These are phyloP conservation scores for Patellaria atrata DNA, from an alignment of 495 filamentous ascomycete genomes.

Conservation along the genomic window DNA sequence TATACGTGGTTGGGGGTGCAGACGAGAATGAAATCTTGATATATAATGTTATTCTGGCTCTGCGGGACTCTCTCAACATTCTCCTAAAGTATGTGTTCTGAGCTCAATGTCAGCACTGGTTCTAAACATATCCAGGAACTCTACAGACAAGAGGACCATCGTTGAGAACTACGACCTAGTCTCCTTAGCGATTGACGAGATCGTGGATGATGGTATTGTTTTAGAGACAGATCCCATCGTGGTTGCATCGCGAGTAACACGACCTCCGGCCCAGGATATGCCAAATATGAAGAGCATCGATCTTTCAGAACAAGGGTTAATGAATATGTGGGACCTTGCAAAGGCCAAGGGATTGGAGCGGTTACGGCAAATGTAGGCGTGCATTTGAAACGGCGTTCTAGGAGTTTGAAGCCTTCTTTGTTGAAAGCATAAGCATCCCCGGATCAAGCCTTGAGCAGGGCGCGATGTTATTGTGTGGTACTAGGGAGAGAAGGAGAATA, in stretches of 20 bases:
- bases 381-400: conserved; percentile 1
- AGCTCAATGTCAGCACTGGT: background rate
- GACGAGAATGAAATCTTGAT: conserved; percentile 96
- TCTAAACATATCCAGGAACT: conserved; percentile 43
- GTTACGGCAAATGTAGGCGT: conserved; percentile 48
- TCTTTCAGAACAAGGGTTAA: conserved; percentile 84
- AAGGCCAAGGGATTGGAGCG: conserved; percentile 84
- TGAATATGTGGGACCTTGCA: conserved; percentile 91
- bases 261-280: conserved; percentile 80
- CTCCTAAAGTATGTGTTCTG: conserved; percentile 66
- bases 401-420: too few species aligned
- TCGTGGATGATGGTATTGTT: conserved; percentile 91
- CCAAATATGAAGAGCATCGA: conserved; percentile 83
- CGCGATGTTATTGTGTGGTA: too few species aligned
- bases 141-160: conserved; percentile 91
- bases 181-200: conserved; percentile 85
- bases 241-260: conserved; percentile 78
- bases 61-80: conserved; percentile 79
- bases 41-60: conserved; percentile 71
- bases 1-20: conserved; percentile 82
- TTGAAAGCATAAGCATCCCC: too few species aligned
- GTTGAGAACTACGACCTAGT: conserved; percentile 86
- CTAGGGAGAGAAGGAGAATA: background rate
- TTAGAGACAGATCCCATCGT: conserved; percentile 91
- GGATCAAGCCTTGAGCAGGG: too few species aligned